Conservation (phyloP, 352 stramenopile genomes). For the Aphanomyces invadans region DNA sequence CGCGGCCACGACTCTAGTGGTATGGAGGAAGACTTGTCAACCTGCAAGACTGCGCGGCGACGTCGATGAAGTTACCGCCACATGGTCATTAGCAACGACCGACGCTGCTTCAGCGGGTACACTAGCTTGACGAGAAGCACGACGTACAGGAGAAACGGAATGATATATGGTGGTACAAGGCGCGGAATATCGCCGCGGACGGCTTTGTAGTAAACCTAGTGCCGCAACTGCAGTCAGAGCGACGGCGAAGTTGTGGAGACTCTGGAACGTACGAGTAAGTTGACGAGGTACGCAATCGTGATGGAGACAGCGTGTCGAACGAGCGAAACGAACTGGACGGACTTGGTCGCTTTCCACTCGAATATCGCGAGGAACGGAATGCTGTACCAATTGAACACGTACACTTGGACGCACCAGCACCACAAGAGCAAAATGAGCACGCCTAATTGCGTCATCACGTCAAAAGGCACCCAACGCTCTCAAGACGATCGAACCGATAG, state of each 20-base stretch:
- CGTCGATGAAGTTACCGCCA: neutral
- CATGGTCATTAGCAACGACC: conserved; percentile 9
- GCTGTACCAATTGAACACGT: conserved; percentile 15
- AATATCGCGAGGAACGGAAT: conserved; percentile 17
- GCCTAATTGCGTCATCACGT: neutral
- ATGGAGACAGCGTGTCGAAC: conserved; percentile 95
- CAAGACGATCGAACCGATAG: conserved; percentile 4
- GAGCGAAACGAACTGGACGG: conserved; percentile 67
- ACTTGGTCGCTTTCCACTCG: conserved; percentile 21
- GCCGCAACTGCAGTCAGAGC: too few species aligned
- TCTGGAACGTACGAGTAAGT: conserved; percentile 82
- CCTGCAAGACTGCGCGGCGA: neutral
- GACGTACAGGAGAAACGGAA: conserved; percentile 85
- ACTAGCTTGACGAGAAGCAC: conserved; percentile 31
- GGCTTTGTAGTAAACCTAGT: conserved; percentile 95
- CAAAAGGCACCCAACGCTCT: neutral
- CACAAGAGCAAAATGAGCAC: conserved; percentile 20
- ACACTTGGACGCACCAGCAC: conserved; percentile 24
- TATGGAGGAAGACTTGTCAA: neutral
- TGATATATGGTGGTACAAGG: conserved; percentile 30
- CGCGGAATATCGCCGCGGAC: conserved; percentile 78
- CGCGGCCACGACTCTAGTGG: conserved; percentile 8
- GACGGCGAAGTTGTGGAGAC: too few species aligned
- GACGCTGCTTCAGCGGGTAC: conserved; percentile 22
- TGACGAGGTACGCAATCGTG: conserved; percentile 91